A percentile compares a stretch with the other conserved stretches of the same genome.
These are phyloP conservation scores for Cucurbita moschata DNA, from an alignment of 306 rosid species.

Conservation along the genomic window DNA sequence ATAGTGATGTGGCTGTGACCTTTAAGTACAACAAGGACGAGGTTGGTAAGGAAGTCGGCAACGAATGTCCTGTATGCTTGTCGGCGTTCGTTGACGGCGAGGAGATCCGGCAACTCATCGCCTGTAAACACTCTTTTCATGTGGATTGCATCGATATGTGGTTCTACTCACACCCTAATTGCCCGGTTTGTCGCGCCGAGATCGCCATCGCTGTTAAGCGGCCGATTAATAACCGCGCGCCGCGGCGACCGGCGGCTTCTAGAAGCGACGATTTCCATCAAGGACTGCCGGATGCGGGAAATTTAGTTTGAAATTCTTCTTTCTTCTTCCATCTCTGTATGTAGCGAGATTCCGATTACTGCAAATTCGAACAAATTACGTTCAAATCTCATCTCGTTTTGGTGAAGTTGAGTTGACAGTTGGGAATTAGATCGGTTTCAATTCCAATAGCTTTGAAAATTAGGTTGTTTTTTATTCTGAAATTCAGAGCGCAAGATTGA, in stretches of 20 bases:
- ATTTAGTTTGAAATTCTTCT: slow-evolving; percentile 2
- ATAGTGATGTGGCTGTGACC: slow-evolving; percentile 10
- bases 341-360: not conserved
- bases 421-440: not conserved
- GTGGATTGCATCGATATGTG: slow-evolving; percentile 45
- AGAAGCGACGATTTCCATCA: slow-evolving; percentile 7
- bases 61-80: slow-evolving; percentile 75
- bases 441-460: not conserved
- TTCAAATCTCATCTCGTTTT: not conserved
- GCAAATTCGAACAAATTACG: not conserved
- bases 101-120: slow-evolving; percentile 40
- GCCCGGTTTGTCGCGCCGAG: slow-evolving; percentile 63
- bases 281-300: slow-evolving; percentile 10
- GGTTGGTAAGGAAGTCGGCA: slow-evolving; percentile 29
- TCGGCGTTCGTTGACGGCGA: slow-evolving; percentile 50
- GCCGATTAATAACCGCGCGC: not conserved
- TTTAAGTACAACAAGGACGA: slow-evolving; percentile 29
- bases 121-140: slow-evolving; percentile 66
- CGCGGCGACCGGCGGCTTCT: not conserved
- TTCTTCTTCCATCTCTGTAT: not conserved
- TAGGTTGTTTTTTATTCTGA: not conserved
- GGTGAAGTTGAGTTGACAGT: not conserved
- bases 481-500: not conserved
- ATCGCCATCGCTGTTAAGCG: slow-evolving; percentile 21
- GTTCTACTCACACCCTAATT: slow-evolving; percentile 47